Base-by-base conservation (phyloP, 768 basidiomycete genomes). In the Mycena epipterygia region DNA sequence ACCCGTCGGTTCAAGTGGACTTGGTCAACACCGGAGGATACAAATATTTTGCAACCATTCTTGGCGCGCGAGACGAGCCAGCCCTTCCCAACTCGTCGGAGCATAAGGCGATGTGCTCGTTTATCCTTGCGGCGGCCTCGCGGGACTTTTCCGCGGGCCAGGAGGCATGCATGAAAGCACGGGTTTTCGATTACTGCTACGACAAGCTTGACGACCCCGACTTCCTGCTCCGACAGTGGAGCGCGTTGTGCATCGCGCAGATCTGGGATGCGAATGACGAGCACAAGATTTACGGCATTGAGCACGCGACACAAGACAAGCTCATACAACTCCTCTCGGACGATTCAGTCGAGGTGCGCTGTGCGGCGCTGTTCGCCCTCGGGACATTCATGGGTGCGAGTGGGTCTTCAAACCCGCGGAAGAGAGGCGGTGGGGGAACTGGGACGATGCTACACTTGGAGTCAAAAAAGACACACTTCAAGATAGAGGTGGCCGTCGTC, bases 21-120 rank as follows among this genome's bases (percentile, higher is more conserved):
- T 85, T 99, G 7, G 90, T 93, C 76, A 93, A 91, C 72, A 94
- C 91, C 5, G 88, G 90, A 71, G 93, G 93, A 3, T 96, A 93
- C 85, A 91, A 90, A 68, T 97, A 96, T 78, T 97, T 97, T 73
- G 91, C 94, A 27, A 88, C 89, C 32, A 90, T 96, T 33, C 86
- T 97, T 9, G 89, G 89, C 9, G 85, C 90, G 30, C 86, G 86
- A 67, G 91, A 94, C 42, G 93, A 94, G 37, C 76, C 83, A 44
- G 78, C 88, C 46, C 89, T 98, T n/a, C 96, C 97, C 0, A 98
- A 99, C 80, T 90, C 91, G 58, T 93, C 94, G 6, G 98, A 99
- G 78, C 96, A 98, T 80, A 94, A 95, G 73, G 96, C 98, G 1
- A 99, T 99, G 97, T 99, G 97, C 78, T 94, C 96, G 1, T 99